Percentiles rank a stretch among this genome's conserved stretches.
These are phyloP conservation scores for Crassisporium funariophilum DNA, from an alignment of 768 basidiomycete genomes.

Conservation along the genomic window DNA sequence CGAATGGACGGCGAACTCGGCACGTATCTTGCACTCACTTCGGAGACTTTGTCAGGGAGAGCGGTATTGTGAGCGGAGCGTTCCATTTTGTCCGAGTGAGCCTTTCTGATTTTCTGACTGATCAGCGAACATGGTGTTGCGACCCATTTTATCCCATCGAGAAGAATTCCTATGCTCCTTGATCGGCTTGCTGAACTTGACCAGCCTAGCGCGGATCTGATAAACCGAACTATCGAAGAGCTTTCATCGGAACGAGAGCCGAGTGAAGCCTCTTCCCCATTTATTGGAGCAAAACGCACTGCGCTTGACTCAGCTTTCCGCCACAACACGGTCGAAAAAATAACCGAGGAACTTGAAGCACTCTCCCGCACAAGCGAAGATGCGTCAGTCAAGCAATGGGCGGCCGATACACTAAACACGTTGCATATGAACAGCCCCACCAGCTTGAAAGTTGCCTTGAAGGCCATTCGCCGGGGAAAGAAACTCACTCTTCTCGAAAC, in stretches of 20 bases:
- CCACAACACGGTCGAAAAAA: constrained; percentile 68
- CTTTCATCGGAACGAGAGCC: constrained; percentile 72
- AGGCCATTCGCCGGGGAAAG: constrained; percentile 74
- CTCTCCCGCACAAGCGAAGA: constrained; percentile 39
- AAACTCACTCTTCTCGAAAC: constrained; percentile 61
- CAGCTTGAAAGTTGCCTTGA: constrained; percentile 86
- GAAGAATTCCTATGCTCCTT: constrained; percentile 71
- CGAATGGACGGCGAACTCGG: constrained; percentile 90
- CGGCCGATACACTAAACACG: constrained; percentile 60
- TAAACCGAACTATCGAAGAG: constrained; percentile 64
- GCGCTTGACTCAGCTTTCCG: constrained; percentile 84
- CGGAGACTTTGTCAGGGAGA: constrained; percentile 69
- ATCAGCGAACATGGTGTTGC: constrained; percentile 88
- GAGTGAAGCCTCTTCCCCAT: constrained; percentile 51
- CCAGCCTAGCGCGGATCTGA: constrained; percentile 36
- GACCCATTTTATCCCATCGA: constrained; percentile 87
- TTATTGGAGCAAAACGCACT: constrained; percentile 64
- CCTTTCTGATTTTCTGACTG: constrained; percentile 9
- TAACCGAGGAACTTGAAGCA: constrained; percentile 58
- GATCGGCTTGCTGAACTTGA: constrained; percentile 65
- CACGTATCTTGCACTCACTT: constrained; percentile 91
- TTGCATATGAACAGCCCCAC: constrained; percentile 84
- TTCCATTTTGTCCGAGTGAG: constrained; percentile 4
- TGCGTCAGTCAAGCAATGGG: constrained; percentile 68
- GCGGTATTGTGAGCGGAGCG: constrained; percentile 74